phyloP scores from a whole-genome alignment of 768 basidiomycete species.

The Pholiota conissans region DNA sequence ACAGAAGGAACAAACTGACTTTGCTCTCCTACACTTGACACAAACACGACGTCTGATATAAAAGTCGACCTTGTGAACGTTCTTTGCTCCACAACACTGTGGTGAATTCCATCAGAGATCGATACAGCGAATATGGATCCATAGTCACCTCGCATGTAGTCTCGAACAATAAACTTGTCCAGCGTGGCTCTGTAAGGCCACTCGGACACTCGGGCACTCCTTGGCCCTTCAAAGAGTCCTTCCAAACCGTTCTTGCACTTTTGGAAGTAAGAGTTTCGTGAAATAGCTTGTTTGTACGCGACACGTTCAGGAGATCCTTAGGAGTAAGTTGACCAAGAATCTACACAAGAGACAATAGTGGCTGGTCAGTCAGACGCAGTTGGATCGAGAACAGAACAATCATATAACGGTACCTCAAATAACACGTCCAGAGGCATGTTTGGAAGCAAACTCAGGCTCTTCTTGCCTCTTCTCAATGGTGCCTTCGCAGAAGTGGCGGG shows the following conservation, averaged over 20 bases:
- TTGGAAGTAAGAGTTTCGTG: slow-evolving; percentile 17
- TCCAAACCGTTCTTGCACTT: slow-evolving; percentile 24
- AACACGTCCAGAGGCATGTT: slow-evolving; percentile 28
- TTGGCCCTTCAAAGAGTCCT: slow-evolving; percentile 12
- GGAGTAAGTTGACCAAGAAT: slow-evolving; percentile 22
- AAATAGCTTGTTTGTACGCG: slow-evolving; percentile 22
- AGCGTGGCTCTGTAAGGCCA: slow-evolving; percentile 24
- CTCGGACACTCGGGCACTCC: slow-evolving; percentile 22
- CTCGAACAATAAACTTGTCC: slow-evolving; percentile 26
- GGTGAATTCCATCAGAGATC: background rate
- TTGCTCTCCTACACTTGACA: slow-evolving; percentile 23
- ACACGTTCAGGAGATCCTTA: slow-evolving; percentile 24
- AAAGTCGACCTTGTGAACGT: slow-evolving; percentile 24
- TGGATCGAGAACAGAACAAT: too few relatives aligned
- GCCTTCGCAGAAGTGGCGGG: background rate
- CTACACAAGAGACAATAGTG: slow-evolving; percentile 7
- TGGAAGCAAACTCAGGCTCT: slow-evolving; percentile 15
- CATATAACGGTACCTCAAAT: slow-evolving; percentile 13
- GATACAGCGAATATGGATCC: too few relatives aligned
- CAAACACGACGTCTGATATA: slow-evolving; percentile 25
- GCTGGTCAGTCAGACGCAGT: background rate
- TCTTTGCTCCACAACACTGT: slow-evolving; percentile 9
- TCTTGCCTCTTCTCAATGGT: background rate
- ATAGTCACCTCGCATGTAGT: slow-evolving; percentile 16
- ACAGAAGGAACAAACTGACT: slow-evolving; percentile 19